These are phyloP conservation scores for Microthlaspi erraticum DNA, from an alignment of 345 rosid species.

Conservation along the genomic window DNA sequence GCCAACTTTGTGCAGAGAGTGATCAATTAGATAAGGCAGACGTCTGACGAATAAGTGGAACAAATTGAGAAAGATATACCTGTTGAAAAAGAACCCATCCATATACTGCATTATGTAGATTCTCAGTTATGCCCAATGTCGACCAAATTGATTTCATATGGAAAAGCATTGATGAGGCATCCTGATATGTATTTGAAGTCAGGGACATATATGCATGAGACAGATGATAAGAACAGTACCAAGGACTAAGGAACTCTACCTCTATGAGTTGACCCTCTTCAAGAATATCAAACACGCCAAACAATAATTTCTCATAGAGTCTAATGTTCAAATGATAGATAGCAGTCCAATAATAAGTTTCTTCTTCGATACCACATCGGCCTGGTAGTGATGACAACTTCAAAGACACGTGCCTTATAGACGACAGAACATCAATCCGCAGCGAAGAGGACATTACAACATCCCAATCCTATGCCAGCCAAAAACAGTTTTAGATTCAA, in stretches of 20 bases:
- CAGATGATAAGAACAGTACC: slow-evolving; percentile 10
- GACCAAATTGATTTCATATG: slow-evolving; percentile 80
- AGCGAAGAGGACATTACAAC: slow-evolving; percentile 69
- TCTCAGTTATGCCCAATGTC: slow-evolving; percentile 86
- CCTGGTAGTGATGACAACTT: slow-evolving; percentile 70
- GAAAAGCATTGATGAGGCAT: slow-evolving; percentile 64
- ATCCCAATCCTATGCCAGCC: slow-evolving; percentile 77
- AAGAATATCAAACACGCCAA: slow-evolving; percentile 81
- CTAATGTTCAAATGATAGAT: slow-evolving; percentile 78
- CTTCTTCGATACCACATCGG: slow-evolving; percentile 65
- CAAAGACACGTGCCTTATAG: slow-evolving; percentile 65
- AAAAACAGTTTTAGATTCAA: slow-evolving; percentile 23
- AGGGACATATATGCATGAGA: slow-evolving; percentile 21
- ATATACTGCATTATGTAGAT: slow-evolving; percentile 75
- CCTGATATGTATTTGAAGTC: slow-evolving; percentile 52
- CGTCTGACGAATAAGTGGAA: slow-evolving; percentile 16
- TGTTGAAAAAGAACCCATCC: slow-evolving; percentile 88
- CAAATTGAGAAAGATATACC: slow-evolving; percentile 55
- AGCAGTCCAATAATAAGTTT: slow-evolving; percentile 82
- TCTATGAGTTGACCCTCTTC: slow-evolving; percentile 92
- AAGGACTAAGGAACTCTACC: slow-evolving; percentile 54
- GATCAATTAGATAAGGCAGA: slow-evolving; percentile 31
- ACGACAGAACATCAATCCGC: slow-evolving; percentile 74
- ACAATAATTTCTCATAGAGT: slow-evolving; percentile 78
- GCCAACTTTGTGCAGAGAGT: slow-evolving; percentile 15